Evolutionary conservation across 495 filamentous ascomycete species (phyloP), one percentile per base, ranked within the genome.

Genomic region (Massariosphaeria phaeospora): DNA sequence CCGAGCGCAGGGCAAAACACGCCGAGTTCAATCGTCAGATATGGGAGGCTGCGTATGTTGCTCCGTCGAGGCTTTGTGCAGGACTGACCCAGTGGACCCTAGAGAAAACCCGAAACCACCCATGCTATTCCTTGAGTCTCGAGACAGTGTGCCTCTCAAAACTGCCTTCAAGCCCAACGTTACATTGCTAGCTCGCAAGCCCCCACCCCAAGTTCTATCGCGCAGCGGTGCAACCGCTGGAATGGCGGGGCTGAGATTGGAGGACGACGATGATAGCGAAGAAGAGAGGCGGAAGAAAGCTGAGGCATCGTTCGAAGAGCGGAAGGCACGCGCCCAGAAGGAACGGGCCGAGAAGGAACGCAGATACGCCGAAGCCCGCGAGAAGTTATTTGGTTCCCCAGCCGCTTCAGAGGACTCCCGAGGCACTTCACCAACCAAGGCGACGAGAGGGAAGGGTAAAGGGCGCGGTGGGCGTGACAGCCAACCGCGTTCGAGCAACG

Each of bases 291-390:
- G 69, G 18, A 75, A 73, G 45, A 74, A 76, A 39, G 79, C 76
- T 48, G 69, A 74, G 24, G 66, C 67, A n/a, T 75, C 80, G 50
- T 77, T 83, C 4, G 86, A 89, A 49, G 85, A 95, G 71, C 79
- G 86, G 27, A 78, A 83, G 48, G 75, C 80, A 11, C 83, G 84
- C 55, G 83, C 89, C 30, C 76, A 87, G 69, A 76, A 78, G 45
- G 88, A 94, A 59, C 76, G 79, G 3, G 89, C 94, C 62, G 89
- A 95, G 70, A 95, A 90, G 73, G 84, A 91, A 71, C 82, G 82
- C 42, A 86, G 84, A 42, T 96, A 96, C 66, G 84, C 91, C 47
- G 89, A 95, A 70, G 86, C 78, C 2, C 77, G 90, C 11, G 85
- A 89, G 61, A 81, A 84, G 65, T 78, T 95, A n/a, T 90, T 95